Conservation (phyloP, 2,329 filamentous ascomycete species). For the Leptographium radiaticola region DNA sequence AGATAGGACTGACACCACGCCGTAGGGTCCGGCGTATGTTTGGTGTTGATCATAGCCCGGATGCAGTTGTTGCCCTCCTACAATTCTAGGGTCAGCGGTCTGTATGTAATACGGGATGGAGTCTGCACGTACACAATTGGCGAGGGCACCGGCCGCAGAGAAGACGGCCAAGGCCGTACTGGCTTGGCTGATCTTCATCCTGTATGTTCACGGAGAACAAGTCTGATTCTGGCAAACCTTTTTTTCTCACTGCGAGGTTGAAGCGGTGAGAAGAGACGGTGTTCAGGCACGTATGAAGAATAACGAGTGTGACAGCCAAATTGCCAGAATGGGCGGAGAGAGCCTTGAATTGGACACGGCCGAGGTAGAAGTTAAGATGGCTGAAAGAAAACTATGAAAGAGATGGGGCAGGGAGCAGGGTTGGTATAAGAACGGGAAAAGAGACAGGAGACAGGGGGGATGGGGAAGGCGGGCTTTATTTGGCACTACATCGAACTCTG, state of each 20-base stretch:
- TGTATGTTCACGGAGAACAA: background rate
- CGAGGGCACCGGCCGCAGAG: background rate
- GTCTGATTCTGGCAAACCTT: too few relatives aligned
- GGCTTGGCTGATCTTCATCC: background rate
- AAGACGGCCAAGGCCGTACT: background rate
- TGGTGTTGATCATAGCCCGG: slow-evolving; percentile 4
- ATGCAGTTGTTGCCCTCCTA: slow-evolving; percentile 9
- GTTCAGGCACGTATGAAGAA: too few relatives aligned
- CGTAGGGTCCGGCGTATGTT: background rate
- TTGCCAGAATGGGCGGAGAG: too few relatives aligned
- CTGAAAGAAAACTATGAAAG: background rate
- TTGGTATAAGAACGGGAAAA: background rate
- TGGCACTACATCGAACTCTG: background rate
- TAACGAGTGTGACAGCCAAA: too few relatives aligned
- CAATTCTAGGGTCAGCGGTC: background rate
- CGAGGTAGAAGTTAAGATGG: too few relatives aligned
- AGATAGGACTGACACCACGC: slow-evolving; percentile 6
- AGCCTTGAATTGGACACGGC: too few relatives aligned
- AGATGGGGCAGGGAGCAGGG: background rate
- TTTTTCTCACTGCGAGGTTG: background rate
- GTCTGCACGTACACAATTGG: slow-evolving; percentile 1
- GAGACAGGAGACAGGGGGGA: background rate
- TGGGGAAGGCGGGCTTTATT: background rate
- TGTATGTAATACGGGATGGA: background rate
- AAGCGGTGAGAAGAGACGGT: too few relatives aligned